Percentiles rank a stretch among this genome's conserved stretches.
These are phyloP conservation scores for Manihot esculenta DNA, from an alignment of 441 rosid species.

Conservation along the genomic window DNA sequence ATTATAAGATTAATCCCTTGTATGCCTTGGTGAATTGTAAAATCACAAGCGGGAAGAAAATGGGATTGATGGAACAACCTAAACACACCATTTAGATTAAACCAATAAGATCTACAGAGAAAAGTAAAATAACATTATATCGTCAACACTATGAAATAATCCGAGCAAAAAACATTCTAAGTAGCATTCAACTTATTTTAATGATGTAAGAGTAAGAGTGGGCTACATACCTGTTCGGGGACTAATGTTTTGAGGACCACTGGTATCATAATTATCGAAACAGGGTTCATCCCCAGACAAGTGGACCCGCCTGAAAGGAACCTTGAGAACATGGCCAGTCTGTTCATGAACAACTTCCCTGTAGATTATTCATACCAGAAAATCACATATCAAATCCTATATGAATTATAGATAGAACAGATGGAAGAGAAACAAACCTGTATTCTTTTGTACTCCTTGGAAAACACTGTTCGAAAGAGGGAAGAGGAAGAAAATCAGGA, in stretches of 20 bases:
- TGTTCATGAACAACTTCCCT: conserved; percentile 81
- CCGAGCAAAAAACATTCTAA: not conserved
- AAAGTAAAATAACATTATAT: no score
- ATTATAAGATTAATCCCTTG: no score
- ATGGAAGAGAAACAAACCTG: conserved; percentile 36
- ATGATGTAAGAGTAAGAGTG: not conserved
- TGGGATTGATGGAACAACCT: not conserved
- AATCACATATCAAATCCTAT: conserved; percentile 10
- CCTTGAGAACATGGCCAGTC: conserved; percentile 79
- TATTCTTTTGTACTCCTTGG: conserved; percentile 85
- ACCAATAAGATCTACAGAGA: no score
- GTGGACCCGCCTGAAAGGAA: conserved; percentile 83
- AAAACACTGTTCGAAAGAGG: conserved; percentile 87
- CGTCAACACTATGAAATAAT: not conserved
- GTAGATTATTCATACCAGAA: conserved; percentile 18
- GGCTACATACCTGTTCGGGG: conserved; percentile 57
- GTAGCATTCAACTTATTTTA: not conserved
- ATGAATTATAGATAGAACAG: not conserved
- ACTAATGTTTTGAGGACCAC: conserved; percentile 84
- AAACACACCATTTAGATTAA: not conserved
- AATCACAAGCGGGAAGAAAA: not conserved
- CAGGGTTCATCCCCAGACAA: conserved; percentile 79
- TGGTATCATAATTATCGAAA: conserved; percentile 89
- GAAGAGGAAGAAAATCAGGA: conserved; percentile 85
- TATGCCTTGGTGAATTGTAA: not conserved